Evolutionary conservation across 208 protist species (phyloP).

Genomic region (Trypanosomatidae sp.): DNA sequence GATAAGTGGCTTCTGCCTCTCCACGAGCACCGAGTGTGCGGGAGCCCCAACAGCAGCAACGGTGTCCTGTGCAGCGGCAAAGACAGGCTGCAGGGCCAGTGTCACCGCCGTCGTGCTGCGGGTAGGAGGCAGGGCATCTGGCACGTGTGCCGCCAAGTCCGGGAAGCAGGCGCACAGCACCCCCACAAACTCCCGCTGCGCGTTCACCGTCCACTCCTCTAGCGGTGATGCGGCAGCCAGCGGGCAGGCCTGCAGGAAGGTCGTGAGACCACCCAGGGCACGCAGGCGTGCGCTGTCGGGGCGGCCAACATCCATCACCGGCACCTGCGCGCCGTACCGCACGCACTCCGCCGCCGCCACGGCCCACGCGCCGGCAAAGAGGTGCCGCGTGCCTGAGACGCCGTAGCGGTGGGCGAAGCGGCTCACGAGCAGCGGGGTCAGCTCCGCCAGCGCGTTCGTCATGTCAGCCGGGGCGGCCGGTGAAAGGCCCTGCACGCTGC

Average conservation of each 20-base stretch:
- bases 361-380: constrained; percentile 64
- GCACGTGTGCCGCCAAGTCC: constrained; percentile 11
- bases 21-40: constrained; percentile 1
- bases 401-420: constrained; percentile 60
- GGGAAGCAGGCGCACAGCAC: constrained; percentile 58
- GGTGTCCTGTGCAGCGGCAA: constrained; percentile 8
- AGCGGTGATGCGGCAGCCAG: constrained; percentile 43
- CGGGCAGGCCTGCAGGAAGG: constrained; percentile 59
- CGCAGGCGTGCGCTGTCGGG: constrained; percentile 30
- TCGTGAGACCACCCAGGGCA: constrained; percentile 36
- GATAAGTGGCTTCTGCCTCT: constrained; percentile 31
- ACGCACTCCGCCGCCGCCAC: constrained; percentile 51
- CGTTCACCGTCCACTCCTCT: constrained; percentile 56
- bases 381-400: constrained; percentile 38
- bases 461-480: constrained; percentile 6
- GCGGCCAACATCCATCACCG: constrained; percentile 58
- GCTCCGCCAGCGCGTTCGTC: constrained; percentile 26
- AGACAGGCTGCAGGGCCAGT: constrained; percentile 18
- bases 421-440: constrained; percentile 63
- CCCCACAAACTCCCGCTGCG: constrained; percentile 47
- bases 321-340: constrained; percentile 40
- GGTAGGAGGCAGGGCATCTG: constrained; percentile 8
- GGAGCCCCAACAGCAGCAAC: not conserved
- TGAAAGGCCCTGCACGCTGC: constrained; percentile 32
- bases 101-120: constrained; percentile 5